Conservation (phyloP, 768 basidiomycete species). For the Trichaptum fuscoviolaceum region DNA sequence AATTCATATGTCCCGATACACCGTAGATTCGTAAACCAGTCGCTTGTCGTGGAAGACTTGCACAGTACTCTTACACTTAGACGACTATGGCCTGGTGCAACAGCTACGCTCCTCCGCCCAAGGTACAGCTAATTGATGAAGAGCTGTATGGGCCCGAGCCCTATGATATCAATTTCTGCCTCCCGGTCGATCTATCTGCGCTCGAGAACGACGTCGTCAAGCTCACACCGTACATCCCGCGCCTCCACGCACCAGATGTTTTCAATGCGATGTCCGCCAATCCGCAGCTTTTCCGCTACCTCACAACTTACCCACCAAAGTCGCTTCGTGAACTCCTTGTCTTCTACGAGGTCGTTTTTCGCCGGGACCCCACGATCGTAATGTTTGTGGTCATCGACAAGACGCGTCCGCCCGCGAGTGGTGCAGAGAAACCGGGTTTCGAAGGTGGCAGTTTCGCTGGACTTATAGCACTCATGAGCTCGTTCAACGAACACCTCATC, state of each 20-base stretch:
- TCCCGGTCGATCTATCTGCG: slow-evolving; percentile 32
- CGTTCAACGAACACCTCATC: slow-evolving; percentile 33
- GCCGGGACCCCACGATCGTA: slow-evolving; percentile 26
- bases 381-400: slow-evolving; percentile 56
- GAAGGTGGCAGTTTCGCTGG: slow-evolving; percentile 39
- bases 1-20: no score
- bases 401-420: slow-evolving; percentile 26
- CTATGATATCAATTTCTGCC: slow-evolving; percentile 46
- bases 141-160: slow-evolving; percentile 17
- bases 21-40: no score
- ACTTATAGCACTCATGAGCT: slow-evolving; percentile 44
- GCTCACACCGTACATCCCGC: slow-evolving; percentile 45
- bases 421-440: slow-evolving; percentile 8
- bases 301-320: slow-evolving; percentile 47
- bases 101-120: neutral
- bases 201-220: slow-evolving; percentile 45
- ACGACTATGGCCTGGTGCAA: neutral
- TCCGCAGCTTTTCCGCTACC: slow-evolving; percentile 39
- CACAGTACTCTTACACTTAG: neutral
- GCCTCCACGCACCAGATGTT: slow-evolving; percentile 38
- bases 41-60: no score
- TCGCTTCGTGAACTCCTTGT: slow-evolving; percentile 31
- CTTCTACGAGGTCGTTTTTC: slow-evolving; percentile 32
- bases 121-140: neutral
- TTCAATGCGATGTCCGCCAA: slow-evolving; percentile 28